phyloP scores from a whole-genome alignment of 306 rosid genomes.

The Quercus robur region DNA sequence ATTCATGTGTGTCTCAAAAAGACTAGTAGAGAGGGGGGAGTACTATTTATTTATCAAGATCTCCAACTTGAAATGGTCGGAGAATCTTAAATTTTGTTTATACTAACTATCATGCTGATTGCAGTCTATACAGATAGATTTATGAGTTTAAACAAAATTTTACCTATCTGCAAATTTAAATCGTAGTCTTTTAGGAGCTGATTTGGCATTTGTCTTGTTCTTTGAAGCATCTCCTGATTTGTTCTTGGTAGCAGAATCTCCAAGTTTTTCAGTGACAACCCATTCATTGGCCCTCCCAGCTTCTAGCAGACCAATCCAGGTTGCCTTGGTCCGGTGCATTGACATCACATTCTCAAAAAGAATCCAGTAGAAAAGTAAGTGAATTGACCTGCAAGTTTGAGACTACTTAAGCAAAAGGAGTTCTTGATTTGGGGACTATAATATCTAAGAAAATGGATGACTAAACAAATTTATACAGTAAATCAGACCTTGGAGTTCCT shows the following conservation, averaged over 20 bases:
- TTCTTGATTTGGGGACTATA: background rate
- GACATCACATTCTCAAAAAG: constrained; percentile 99
- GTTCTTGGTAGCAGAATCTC: constrained; percentile 70
- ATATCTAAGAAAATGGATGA: background rate
- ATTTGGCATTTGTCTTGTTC: constrained; percentile 56
- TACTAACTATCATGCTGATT: background rate
- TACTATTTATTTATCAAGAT: background rate
- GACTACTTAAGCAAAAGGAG: constrained; percentile 1
- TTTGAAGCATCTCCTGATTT: constrained; percentile 74
- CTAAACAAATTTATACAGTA: background rate
- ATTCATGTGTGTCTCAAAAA: background rate
- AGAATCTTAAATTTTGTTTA: constrained; percentile 4
- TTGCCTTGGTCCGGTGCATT: constrained; percentile 94
- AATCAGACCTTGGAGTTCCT: constrained; percentile 91
- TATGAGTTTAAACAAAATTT: constrained; percentile 6
- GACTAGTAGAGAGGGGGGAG: background rate
- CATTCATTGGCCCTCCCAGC: constrained; percentile 90
- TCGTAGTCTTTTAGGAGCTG: constrained; percentile 38
- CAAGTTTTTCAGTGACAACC: constrained; percentile 97
- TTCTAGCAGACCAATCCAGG: constrained; percentile 79
- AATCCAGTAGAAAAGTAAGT: constrained; percentile 94
- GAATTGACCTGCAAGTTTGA: constrained; percentile 70
- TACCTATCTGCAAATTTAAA: constrained; percentile 79
- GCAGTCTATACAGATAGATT: constrained; percentile 9
- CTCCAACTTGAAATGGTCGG: background rate